Evolutionary conservation across 2,329 filamentous ascomycete species (phyloP).

Genomic region (Apiospora sp.): DNA sequence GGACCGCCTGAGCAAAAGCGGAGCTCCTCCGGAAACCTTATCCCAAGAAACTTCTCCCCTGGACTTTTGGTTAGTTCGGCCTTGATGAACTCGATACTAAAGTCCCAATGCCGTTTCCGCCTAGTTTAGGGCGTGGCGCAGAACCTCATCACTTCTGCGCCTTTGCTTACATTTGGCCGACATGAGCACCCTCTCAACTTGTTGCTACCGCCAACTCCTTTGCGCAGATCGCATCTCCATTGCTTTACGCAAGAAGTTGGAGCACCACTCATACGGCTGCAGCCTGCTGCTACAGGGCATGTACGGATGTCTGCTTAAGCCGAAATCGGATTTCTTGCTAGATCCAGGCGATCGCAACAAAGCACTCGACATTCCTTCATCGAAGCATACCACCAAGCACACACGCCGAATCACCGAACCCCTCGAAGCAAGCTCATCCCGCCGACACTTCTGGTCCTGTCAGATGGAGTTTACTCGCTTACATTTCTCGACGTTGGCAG

Average conservation of each 20-base stretch:
- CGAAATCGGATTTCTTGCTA: background rate
- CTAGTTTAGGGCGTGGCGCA: constrained; percentile 11
- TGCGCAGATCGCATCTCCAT: background rate
- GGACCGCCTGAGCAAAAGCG: constrained; percentile 23
- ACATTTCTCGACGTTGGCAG: background rate
- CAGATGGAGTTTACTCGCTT: background rate
- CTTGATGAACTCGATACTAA: constrained; percentile 7
- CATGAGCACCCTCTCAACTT: background rate
- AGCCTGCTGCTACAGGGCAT: background rate
- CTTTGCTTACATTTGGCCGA: constrained; percentile 17
- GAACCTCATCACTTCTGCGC: background rate
- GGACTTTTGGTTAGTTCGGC: background rate
- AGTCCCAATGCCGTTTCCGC: background rate
- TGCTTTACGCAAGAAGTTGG: background rate
- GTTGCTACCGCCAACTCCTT: background rate
- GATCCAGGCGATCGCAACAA: constrained; percentile 4
- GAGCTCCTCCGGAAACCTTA: constrained; percentile 21
- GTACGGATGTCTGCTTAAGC: background rate
- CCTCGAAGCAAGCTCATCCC: background rate
- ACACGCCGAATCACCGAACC: background rate
- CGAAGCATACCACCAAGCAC: background rate
- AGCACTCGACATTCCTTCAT: constrained; percentile 1
- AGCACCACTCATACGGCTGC: background rate
- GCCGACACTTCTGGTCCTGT: background rate
- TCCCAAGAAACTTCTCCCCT: background rate